These are phyloP conservation scores for Penicillium bialowiezense DNA, from an alignment of 495 filamentous ascomycete genomes.

Conservation along the genomic window DNA sequence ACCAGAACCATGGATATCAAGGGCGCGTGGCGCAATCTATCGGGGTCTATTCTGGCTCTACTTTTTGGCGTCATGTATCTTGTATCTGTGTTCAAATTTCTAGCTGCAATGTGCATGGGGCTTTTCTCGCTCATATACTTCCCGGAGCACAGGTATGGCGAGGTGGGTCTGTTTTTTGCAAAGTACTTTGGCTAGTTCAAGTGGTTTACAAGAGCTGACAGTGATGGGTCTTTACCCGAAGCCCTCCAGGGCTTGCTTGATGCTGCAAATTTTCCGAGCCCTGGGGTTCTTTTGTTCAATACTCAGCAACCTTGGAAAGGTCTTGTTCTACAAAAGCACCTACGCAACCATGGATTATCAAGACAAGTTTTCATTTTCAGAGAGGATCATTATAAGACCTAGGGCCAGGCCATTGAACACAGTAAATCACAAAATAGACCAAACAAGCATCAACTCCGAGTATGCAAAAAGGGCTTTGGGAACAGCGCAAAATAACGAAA, in stretches of 20 bases:
- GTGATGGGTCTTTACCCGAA: too few relatives aligned
- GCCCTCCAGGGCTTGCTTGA: too few relatives aligned
- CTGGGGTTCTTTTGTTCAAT: too few relatives aligned
- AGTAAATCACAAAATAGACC: background rate
- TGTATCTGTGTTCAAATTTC: background rate
- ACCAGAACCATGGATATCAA: background rate
- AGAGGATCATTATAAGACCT: too few relatives aligned
- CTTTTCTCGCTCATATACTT: background rate
- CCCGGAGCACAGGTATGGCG: background rate
- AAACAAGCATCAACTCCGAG: background rate
- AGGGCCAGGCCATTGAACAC: too few relatives aligned
- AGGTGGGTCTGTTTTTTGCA: background rate
- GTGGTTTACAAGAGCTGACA: too few relatives aligned
- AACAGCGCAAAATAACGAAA: slow-evolving; percentile 4
- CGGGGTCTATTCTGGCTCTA: background rate
- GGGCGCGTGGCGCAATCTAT: slow-evolving; percentile 2
- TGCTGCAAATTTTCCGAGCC: too few relatives aligned
- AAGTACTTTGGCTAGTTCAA: background rate
- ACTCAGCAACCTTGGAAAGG: too few relatives aligned
- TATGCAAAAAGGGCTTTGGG: slow-evolving; percentile 1
- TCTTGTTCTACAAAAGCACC: too few relatives aligned
- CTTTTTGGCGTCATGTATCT: background rate
- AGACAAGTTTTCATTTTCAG: too few relatives aligned
- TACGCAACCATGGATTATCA: too few relatives aligned
- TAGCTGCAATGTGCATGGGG: background rate